Evolutionary conservation across 176 grass and related monocot genomes (phyloP).

Genomic region (Chloris gayana): DNA sequence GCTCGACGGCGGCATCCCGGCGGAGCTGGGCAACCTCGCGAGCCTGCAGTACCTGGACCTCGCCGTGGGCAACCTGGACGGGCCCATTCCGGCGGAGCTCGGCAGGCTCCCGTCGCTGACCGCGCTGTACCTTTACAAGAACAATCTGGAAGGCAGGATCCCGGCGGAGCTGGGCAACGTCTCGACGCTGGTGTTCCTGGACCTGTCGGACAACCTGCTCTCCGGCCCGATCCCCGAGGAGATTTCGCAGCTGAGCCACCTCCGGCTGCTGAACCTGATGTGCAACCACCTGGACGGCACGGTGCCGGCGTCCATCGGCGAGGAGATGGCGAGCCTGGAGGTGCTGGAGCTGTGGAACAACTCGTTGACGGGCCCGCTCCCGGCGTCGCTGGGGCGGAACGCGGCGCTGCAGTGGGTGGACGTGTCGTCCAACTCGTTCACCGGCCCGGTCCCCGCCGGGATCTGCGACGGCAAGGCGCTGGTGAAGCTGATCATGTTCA

Average conservation of each 20-base stretch:
- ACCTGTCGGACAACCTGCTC: slow-evolving; percentile 77
- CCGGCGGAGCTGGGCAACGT: slow-evolving; percentile 77
- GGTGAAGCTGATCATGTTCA: slow-evolving; percentile 88
- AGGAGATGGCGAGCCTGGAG: slow-evolving; percentile 54
- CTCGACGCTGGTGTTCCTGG: slow-evolving; percentile 64
- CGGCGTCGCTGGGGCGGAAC: slow-evolving; percentile 59
- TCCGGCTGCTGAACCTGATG: slow-evolving; percentile 84
- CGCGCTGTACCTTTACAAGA: slow-evolving; percentile 77
- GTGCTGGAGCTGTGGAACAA: slow-evolving; percentile 97
- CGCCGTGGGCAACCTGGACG: slow-evolving; percentile 75
- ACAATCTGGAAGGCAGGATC: slow-evolving; percentile 64
- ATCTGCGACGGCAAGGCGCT: slow-evolving; percentile 73
- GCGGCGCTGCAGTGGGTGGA: slow-evolving; percentile 88
- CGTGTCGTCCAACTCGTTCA: slow-evolving; percentile 81
- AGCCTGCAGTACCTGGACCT: slow-evolving; percentile 84
- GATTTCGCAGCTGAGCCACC: slow-evolving; percentile 53
- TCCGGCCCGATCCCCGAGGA: slow-evolving; percentile 67
- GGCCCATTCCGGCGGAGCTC: slow-evolving; percentile 69
- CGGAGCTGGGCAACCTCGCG: slow-evolving; percentile 72
- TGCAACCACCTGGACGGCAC: slow-evolving; percentile 80
- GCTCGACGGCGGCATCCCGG: slow-evolving; percentile 76
- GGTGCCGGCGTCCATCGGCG: slow-evolving; percentile 63
- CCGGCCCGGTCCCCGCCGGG: slow-evolving; percentile 52
- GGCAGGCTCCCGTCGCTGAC: slow-evolving; percentile 61
- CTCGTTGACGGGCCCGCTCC: slow-evolving; percentile 70